Conservation (phyloP, 352 stramenopile species). For the Globisporangium viniferum region DNA sequence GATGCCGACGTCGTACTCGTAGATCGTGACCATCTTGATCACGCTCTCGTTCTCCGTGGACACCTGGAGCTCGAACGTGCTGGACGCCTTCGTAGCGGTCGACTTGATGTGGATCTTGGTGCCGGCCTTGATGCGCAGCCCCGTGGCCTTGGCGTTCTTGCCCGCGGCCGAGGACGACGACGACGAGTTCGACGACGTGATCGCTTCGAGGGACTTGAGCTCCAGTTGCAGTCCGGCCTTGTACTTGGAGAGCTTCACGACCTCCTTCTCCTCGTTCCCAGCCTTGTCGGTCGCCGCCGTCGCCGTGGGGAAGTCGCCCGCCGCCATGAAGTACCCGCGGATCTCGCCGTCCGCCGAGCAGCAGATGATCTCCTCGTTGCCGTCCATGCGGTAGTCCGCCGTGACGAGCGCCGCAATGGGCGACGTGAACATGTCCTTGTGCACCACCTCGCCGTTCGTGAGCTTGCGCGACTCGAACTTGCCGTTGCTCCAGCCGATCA, state of each 20-base stretch:
- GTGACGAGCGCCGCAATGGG: conserved; percentile 67
- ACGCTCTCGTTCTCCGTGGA: conserved; percentile 83
- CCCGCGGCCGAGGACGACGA: conserved; percentile 8
- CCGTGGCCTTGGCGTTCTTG: conserved; percentile 34
- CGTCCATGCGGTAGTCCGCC: conserved; percentile 88
- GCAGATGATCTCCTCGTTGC: conserved; percentile 87
- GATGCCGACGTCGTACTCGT: conserved; percentile 84
- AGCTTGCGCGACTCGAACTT: conserved; percentile 77
- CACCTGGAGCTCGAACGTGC: conserved; percentile 75
- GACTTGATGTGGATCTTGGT: conserved; percentile 64
- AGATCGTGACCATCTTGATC: conserved; percentile 86
- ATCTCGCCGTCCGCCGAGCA: conserved; percentile 80
- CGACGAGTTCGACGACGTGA: conserved; percentile 20
- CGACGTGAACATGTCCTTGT: conserved; percentile 71
- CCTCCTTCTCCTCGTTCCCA: conserved; percentile 66
- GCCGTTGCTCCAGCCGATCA: conserved; percentile 91
- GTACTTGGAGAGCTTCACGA: conserved; percentile 77
- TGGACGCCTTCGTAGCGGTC: conserved; percentile 46
- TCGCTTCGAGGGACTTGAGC: conserved; percentile 69
- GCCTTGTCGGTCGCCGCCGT: conserved; percentile 36
- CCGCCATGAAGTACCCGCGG: conserved; percentile 54
- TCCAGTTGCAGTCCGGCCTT: conserved; percentile 74
- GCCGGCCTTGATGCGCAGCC: conserved; percentile 47
- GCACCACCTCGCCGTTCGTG: conserved; percentile 82
- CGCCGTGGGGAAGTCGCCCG: conserved; percentile 35